phyloP scores from a whole-genome alignment of 2,329 filamentous ascomycete genomes.

The Colletotrichum orbiculare region DNA sequence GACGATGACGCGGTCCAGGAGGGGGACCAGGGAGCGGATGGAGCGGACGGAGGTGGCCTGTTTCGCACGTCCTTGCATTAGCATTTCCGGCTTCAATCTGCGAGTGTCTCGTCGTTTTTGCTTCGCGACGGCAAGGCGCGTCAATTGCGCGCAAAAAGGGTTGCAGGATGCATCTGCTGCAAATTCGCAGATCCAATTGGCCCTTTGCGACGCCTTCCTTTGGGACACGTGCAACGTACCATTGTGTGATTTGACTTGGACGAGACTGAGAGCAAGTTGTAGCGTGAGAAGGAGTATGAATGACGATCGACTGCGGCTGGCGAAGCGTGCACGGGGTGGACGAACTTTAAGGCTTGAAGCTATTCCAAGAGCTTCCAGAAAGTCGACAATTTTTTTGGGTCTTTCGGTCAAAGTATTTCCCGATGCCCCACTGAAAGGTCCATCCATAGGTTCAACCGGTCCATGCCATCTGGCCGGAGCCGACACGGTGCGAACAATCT shows the following conservation, averaged over 20 bases:
- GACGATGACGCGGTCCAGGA: conserved; percentile 97
- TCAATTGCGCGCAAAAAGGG: too few species aligned
- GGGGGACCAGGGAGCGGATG: conserved; percentile 93
- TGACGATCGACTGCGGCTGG: conserved; percentile 32
- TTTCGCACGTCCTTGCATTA: background rate
- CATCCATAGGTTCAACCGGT: too few species aligned
- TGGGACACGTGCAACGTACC: conserved; percentile 35
- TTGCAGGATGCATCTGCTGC: too few species aligned
- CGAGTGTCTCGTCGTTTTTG: background rate
- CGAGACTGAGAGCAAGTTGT: conserved; percentile 5
- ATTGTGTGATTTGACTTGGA: conserved; percentile 38
- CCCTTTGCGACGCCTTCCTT: background rate
- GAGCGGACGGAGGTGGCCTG: conserved; percentile 85
- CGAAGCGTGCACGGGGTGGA: conserved; percentile 38
- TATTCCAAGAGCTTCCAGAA: conserved; percentile 55
- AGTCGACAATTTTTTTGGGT: conserved; percentile 50
- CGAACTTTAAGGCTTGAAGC: conserved; percentile 45
- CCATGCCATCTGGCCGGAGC: background rate
- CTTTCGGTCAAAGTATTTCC: conserved; percentile 37
- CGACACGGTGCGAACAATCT: background rate
- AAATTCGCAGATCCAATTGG: background rate
- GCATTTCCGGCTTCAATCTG: background rate
- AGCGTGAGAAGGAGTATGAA: conserved; percentile 42
- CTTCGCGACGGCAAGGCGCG: too few species aligned
- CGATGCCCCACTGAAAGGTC: conserved; percentile 21